A percentile compares a stretch with the other conserved stretches of the same genome.
phyloP scores from a whole-genome alignment of 805 yeast genomes.

The Candida taoyuanica region DNA sequence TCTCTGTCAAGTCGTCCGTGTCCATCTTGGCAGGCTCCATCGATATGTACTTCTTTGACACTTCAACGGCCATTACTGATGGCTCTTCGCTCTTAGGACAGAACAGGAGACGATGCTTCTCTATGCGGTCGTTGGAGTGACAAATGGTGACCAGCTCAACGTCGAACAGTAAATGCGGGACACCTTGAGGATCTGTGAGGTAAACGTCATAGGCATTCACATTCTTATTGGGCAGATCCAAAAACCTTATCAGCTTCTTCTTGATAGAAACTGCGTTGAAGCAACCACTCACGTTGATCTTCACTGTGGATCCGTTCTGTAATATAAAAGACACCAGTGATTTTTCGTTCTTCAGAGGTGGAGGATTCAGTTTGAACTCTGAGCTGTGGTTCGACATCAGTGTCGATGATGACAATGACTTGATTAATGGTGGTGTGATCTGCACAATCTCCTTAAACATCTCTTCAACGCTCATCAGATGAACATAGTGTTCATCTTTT shows the following conservation, averaged over 20 bases:
- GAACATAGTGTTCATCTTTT: slow-evolving; percentile 17
- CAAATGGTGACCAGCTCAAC: slow-evolving; percentile 80
- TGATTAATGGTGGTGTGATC: slow-evolving; percentile 5
- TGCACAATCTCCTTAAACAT: slow-evolving; percentile 11
- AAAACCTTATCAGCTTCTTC: slow-evolving; percentile 55
- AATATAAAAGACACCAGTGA: slow-evolving; percentile 60
- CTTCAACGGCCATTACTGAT: slow-evolving; percentile 50
- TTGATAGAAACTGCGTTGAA: slow-evolving; percentile 77
- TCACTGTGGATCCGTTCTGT: slow-evolving; percentile 66
- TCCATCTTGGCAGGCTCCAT: slow-evolving; percentile 20
- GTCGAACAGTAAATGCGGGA: slow-evolving; percentile 53
- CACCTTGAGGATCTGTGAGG: slow-evolving; percentile 42
- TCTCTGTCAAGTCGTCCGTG: slow-evolving; percentile 1
- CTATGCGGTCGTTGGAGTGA: slow-evolving; percentile 66
- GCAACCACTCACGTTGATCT: slow-evolving; percentile 71
- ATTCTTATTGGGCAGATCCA: slow-evolving; percentile 43
- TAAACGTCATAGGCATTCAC: slow-evolving; percentile 55
- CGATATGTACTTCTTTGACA: slow-evolving; percentile 40
- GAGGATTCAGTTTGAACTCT: slow-evolving; percentile 20
- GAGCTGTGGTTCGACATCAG: slow-evolving; percentile 13
- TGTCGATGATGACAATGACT: slow-evolving; percentile 6
- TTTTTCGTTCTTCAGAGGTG: slow-evolving; percentile 17
- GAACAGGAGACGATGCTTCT: slow-evolving; percentile 63
- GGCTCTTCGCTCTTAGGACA: slow-evolving; percentile 66
- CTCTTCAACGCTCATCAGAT: slow-evolving; percentile 14